Conservation (phyloP, 306 rosid genomes). For the Inga oerstediana region DNA sequence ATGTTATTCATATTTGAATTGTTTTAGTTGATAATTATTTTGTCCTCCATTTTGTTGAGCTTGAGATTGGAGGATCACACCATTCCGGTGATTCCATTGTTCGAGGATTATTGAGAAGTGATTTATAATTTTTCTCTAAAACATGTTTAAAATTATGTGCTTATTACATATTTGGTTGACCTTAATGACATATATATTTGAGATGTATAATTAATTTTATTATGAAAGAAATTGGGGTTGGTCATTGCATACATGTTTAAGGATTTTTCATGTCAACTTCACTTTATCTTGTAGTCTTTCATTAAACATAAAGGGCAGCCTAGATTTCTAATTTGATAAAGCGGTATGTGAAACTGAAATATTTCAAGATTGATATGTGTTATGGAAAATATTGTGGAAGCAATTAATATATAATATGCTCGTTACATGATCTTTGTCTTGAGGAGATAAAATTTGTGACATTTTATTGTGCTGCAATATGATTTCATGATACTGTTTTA, state of each 20-base stretch:
- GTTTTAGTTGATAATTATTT: too few relatives aligned
- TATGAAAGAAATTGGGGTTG: background rate
- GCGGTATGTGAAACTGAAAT: too few relatives aligned
- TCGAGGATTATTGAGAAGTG: background rate
- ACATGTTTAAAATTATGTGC: background rate
- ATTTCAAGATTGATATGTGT: background rate
- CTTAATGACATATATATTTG: background rate
- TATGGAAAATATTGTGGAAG: too few relatives aligned
- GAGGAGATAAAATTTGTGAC: too few relatives aligned
- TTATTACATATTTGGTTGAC: background rate
- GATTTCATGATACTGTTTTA: too few relatives aligned
- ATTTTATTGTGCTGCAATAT: too few relatives aligned
- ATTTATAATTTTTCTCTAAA: background rate
- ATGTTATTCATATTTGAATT: constrained; percentile 21
- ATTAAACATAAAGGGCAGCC: too few relatives aligned
- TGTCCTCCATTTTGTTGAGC: background rate
- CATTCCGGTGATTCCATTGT: constrained; percentile 8
- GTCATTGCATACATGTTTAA: background rate
- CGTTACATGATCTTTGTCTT: too few relatives aligned
- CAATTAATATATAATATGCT: too few relatives aligned
- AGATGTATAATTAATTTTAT: background rate
- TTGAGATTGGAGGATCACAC: background rate
- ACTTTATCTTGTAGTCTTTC: background rate
- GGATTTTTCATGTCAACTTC: background rate
- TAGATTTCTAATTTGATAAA: too few relatives aligned